phyloP scores from a whole-genome alignment of 257 asterid genomes.

The Scutellaria minor region DNA sequence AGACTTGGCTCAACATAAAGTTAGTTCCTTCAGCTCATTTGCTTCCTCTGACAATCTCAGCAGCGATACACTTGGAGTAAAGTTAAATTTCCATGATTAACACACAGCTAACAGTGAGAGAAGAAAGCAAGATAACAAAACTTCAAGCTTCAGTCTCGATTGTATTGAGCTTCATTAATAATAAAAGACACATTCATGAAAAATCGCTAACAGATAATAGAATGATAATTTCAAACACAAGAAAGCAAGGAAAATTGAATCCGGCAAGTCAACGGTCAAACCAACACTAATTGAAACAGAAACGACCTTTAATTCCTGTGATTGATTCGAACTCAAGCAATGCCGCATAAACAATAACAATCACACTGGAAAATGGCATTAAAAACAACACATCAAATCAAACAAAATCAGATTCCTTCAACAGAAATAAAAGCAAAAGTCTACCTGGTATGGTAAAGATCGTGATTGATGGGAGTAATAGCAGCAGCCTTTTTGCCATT shows the following conservation, averaged over 20 bases:
- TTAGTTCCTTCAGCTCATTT: neutral
- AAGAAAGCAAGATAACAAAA: neutral
- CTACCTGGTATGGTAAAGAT: slow-evolving; percentile 92
- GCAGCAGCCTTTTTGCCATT: slow-evolving; percentile 42
- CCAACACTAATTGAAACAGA: slow-evolving; percentile 30
- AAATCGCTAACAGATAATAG: slow-evolving; percentile 11
- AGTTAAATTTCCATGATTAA: neutral
- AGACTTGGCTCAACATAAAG: slow-evolving; percentile 1
- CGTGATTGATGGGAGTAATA: slow-evolving; percentile 79
- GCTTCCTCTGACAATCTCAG: slow-evolving; percentile 14
- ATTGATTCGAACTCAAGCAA: slow-evolving; percentile 34
- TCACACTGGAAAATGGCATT: neutral
- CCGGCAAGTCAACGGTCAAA: slow-evolving; percentile 34
- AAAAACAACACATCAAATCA: slow-evolving; percentile 25
- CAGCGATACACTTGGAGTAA: neutral
- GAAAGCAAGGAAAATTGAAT: slow-evolving; percentile 28
- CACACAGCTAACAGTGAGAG: neutral
- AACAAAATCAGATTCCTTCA: neutral
- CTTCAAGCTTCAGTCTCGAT: slow-evolving; percentile 16
- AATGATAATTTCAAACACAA: slow-evolving; percentile 15
- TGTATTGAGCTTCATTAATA: slow-evolving; percentile 6
- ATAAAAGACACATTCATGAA: slow-evolving; percentile 1
- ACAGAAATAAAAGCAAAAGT: neutral
- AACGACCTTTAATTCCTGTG: neutral
- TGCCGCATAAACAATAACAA: slow-evolving; percentile 18